Evolutionary conservation across 1,139 yeast genomes (phyloP).

Genomic region (Saccharomyces hybrid): DNA sequence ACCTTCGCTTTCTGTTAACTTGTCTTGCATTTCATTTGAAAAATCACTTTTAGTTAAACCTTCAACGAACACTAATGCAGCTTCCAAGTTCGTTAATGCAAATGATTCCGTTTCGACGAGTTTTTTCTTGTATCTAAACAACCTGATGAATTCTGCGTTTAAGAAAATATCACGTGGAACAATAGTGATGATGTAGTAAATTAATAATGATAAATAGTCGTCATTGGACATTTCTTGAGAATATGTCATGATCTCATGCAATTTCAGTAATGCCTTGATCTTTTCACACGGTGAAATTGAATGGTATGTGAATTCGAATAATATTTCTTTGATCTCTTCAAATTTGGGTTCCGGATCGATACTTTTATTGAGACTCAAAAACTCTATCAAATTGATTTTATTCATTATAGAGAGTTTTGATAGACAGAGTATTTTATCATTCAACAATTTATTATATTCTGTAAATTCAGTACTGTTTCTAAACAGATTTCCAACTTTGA

Average conservation of each 20-base stretch:
- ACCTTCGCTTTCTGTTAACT: slow-evolving; percentile 13
- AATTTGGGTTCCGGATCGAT: not conserved
- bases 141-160: slow-evolving; percentile 45
- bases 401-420: slow-evolving; percentile 16
- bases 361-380: slow-evolving; percentile 15
- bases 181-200: slow-evolving; percentile 42
- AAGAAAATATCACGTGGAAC: slow-evolving; percentile 39
- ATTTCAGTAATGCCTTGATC: slow-evolving; percentile 16
- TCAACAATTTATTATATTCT: slow-evolving; percentile 24
- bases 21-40: slow-evolving; percentile 23
- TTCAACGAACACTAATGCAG: slow-evolving; percentile 48
- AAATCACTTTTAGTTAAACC: slow-evolving; percentile 40
- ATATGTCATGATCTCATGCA: slow-evolving; percentile 26
- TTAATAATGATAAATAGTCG: slow-evolving; percentile 48
- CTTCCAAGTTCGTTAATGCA: slow-evolving; percentile 58
- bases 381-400: slow-evolving; percentile 20
- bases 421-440: slow-evolving; percentile 19
- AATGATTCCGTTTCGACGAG: slow-evolving; percentile 47
- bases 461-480: slow-evolving; percentile 28
- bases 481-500: slow-evolving; percentile 21
- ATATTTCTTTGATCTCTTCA: slow-evolving; percentile 10
- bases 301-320: slow-evolving; percentile 7
- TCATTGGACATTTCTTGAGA: slow-evolving; percentile 34
- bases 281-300: slow-evolving; percentile 29
- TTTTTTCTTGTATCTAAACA: slow-evolving; percentile 45